Conservation (phyloP, 768 basidiomycete species). For the Tephrocybe sp. region DNA sequence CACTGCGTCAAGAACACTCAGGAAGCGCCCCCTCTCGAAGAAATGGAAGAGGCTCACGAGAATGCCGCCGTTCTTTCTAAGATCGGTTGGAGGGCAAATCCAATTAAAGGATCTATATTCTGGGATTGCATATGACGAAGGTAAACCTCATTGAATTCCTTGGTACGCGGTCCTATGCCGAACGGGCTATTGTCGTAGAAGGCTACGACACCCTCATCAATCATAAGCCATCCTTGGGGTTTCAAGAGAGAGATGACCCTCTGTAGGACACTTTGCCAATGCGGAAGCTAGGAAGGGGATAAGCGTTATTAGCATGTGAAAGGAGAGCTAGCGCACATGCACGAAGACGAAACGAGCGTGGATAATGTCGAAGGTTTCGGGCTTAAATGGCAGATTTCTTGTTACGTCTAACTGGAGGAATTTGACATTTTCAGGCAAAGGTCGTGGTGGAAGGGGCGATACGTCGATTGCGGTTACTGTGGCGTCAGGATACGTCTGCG, state of each 20-base stretch:
- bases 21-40: too few species aligned
- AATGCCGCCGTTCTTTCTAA: neutral
- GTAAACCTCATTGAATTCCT: constrained; percentile 1
- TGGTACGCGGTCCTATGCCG: neutral
- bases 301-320: neutral
- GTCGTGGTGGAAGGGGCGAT: neutral
- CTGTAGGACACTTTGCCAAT: neutral
- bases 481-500: constrained; percentile 4
- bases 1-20: neutral
- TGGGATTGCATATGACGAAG: neutral
- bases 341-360: constrained; percentile 1
- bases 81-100: neutral
- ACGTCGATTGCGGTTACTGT: constrained; percentile 9
- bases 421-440: neutral
- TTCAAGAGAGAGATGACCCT: neutral
- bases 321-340: neutral
- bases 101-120: neutral
- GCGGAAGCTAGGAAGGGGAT: neutral
- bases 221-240: constrained; percentile 9
- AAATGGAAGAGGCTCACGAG: constrained; percentile 10
- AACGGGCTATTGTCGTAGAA: neutral
- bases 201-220: constrained; percentile 3
- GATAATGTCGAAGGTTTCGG: neutral
- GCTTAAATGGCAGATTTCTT: neutral
- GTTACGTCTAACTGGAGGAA: constrained; percentile 2